These are phyloP conservation scores for Amanita inopinata DNA, from an alignment of 768 basidiomycete species.

Conservation along the genomic window DNA sequence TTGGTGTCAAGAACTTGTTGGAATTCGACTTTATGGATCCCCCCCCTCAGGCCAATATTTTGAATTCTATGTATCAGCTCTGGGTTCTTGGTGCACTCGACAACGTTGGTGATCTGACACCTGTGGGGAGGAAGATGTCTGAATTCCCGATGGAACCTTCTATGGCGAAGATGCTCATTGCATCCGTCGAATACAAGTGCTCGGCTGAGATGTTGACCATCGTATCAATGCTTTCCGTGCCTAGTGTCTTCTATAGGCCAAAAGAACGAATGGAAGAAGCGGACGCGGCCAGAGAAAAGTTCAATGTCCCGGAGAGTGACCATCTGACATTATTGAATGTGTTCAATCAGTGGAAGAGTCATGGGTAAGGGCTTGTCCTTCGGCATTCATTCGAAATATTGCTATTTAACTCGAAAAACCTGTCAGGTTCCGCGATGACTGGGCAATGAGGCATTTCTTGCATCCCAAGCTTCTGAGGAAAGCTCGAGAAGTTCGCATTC, in stretches of 20 bases:
- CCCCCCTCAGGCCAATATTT: slow-evolving; percentile 98
- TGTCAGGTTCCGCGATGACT: slow-evolving; percentile 80
- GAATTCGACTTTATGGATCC: slow-evolving; percentile 99
- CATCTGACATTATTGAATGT: slow-evolving; percentile 94
- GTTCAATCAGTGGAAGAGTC: slow-evolving; percentile 96
- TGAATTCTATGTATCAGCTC: slow-evolving; percentile 99
- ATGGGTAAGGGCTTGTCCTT: slow-evolving; percentile 53
- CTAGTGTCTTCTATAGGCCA: slow-evolving; percentile 94
- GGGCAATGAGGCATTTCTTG: slow-evolving; percentile 91
- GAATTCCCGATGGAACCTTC: slow-evolving; percentile 99
- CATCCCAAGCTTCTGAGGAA: slow-evolving; percentile 95
- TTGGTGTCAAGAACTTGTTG: slow-evolving; percentile 93
- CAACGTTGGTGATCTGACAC: slow-evolving; percentile 94
- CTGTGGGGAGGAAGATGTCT: slow-evolving; percentile 91
- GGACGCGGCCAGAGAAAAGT: slow-evolving; percentile 96
- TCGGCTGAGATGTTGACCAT: slow-evolving; percentile 96
- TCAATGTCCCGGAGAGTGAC: slow-evolving; percentile 97
- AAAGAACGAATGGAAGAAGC: slow-evolving; percentile 97
- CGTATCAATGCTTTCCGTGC: slow-evolving; percentile 97
- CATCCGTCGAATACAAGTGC: slow-evolving; percentile 87
- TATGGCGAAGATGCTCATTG: slow-evolving; percentile 98
- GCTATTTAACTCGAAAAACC: neutral
- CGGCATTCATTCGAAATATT: slow-evolving; percentile 2
- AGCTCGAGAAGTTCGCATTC: slow-evolving; percentile 87
- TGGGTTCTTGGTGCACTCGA: slow-evolving; percentile 98